Evolutionary conservation across 257 asterid species (phyloP).

Genomic region (Capsicum chinense): DNA sequence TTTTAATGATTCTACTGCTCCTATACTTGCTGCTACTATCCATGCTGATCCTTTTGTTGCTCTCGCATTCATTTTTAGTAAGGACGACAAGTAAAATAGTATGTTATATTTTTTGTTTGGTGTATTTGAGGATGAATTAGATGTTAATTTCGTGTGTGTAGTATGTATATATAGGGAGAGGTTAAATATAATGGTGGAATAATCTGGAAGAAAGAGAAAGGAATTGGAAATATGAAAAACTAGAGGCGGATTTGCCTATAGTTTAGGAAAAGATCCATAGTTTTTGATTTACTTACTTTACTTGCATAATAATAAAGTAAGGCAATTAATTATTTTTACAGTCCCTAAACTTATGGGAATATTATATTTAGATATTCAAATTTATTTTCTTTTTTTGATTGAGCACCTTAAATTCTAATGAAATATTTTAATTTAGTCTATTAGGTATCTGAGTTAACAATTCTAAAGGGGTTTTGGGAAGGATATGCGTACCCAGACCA

Average conservation of each 20-base stretch:
- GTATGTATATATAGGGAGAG: background rate
- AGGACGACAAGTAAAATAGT: too few species aligned
- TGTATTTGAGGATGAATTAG: background rate
- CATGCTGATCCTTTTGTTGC: conserved; percentile 37
- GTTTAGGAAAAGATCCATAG: conserved; percentile 20
- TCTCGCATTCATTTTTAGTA: conserved; percentile 33
- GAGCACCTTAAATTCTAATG: too few species aligned
- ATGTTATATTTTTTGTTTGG: background rate
- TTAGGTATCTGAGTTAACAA: too few species aligned
- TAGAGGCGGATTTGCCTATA: background rate
- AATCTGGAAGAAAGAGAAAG: background rate
- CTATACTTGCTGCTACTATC: conserved; percentile 41
- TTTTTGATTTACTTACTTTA: background rate
- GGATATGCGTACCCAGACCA: too few species aligned
- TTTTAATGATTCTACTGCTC: conserved; percentile 40
- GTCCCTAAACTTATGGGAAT: too few species aligned
- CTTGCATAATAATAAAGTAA: background rate
- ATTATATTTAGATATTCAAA: too few species aligned
- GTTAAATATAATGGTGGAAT: background rate
- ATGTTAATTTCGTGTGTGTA: too few species aligned
- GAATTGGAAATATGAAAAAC: background rate
- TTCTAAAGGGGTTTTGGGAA: too few species aligned
- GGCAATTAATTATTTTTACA: background rate
- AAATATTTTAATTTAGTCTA: too few species aligned
- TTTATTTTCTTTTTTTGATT: too few species aligned